A percentile compares a stretch with the other conserved stretches of the same genome.
Evolutionary conservation across 768 basidiomycete species (phyloP).

Genomic region (Xerocomus potaroensis): DNA sequence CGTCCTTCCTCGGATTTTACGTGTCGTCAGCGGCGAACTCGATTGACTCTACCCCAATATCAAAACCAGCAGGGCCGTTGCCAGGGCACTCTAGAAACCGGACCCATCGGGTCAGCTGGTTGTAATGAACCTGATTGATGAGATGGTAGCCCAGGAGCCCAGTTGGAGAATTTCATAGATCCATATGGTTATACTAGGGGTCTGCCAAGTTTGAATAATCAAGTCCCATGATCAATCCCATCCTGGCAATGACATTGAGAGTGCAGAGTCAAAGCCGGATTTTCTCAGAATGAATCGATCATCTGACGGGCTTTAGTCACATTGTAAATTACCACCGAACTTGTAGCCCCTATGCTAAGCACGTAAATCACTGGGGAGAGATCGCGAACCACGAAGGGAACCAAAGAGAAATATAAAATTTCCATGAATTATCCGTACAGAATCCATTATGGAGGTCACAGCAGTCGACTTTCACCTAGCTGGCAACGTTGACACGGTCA

Average conservation of each 20-base stretch:
- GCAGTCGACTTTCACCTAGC: slow-evolving; percentile 16
- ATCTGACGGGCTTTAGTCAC: slow-evolving; percentile 31
- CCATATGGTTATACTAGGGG: slow-evolving; percentile 44
- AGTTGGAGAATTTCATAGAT: slow-evolving; percentile 36
- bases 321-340: background rate
- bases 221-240: slow-evolving; percentile 39
- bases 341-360: slow-evolving; percentile 40
- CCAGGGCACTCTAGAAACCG: slow-evolving; percentile 33
- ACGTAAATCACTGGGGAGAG: slow-evolving; percentile 54
- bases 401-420: background rate
- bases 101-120: slow-evolving; percentile 33
- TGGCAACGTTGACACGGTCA: slow-evolving; percentile 55
- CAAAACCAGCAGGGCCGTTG: slow-evolving; percentile 26
- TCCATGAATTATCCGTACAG: slow-evolving; percentile 52
- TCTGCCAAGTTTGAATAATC: slow-evolving; percentile 37
- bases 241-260: slow-evolving; percentile 43
- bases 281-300: slow-evolving; percentile 44
- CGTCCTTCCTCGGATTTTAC: slow-evolving; percentile 41
- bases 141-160: slow-evolving; percentile 22
- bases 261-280: slow-evolving; percentile 50
- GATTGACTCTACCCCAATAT: slow-evolving; percentile 41
- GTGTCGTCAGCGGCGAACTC: slow-evolving; percentile 33
- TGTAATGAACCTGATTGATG: slow-evolving; percentile 31
- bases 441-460: slow-evolving; percentile 15
- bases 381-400: slow-evolving; percentile 2